Base-by-base conservation (phyloP, 305 asterid genomes). In the Galium porrigens region DNA sequence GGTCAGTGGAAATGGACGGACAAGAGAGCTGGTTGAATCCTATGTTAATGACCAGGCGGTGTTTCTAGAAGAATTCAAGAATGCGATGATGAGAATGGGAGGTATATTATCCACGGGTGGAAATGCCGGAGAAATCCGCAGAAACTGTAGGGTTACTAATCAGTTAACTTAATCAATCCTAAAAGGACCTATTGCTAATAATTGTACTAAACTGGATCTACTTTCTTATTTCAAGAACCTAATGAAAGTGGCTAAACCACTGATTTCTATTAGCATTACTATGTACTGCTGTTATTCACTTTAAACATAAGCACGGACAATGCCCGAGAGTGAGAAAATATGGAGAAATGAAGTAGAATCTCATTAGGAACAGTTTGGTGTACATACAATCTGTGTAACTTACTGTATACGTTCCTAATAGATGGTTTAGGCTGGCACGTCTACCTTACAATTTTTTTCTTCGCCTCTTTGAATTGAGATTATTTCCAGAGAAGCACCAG, bases 21-120 rank as follows among this genome's bases (percentile, higher is more conserved):
- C 83, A 0, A 81, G 75, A 4, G 64, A 70, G 1, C 44, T 78
- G 1, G 76, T 84, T 3, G 70, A 76, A 57, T 64, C 84, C 0
- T 87, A 78, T 18, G 87, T 77, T 0, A 70, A 70, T 0, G 79
- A 83, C 18, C 71, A 54, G 32, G 18, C 53, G 3, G 30, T 42
- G 0, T 87, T 90, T 58, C 77, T 76, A 7, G 77, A 76, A 37
- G 86, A 84, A 44, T 85, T 87, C 49, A 79, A 68, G 12, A 76
- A 55, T 52, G 78, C 94, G 1, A 90, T 90, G 88, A 29, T 78
- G 48, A 85, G 74, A 33, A 84, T 90, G 97, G 95, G 94, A 44
- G 74, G 79, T 39, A 51, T 89, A 60, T 65, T 46, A 11, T 72
- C 78, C 6, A 25, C 22, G 5, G 33, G 75, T n/a, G 84, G 81